Percentiles rank a stretch among this genome's conserved stretches.
Evolutionary conservation across 2,329 filamentous ascomycete genomes (phyloP).

Genomic region (Penicillium paneum): DNA sequence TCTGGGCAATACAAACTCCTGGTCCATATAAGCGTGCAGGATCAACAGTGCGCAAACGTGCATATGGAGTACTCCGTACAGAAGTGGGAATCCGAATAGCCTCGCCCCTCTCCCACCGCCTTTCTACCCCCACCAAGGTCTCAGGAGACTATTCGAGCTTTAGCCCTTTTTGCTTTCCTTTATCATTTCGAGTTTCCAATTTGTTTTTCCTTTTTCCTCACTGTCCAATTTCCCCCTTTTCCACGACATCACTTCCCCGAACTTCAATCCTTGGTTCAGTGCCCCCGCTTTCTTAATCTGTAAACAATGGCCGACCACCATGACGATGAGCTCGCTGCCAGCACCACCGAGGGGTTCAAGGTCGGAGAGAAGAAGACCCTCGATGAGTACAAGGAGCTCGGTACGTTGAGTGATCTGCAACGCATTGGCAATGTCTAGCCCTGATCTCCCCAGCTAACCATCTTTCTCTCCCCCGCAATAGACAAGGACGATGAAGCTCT

Average conservation of each 20-base stretch:
- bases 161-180: conserved; percentile 2
- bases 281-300: conserved; percentile 15
- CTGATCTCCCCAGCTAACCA: conserved; percentile 2
- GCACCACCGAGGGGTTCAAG: conserved; percentile 94
- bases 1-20: neutral
- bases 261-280: conserved; percentile 12
- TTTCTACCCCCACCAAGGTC: conserved; percentile 30
- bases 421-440: neutral
- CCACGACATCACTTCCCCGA: neutral
- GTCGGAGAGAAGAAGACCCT: conserved; percentile 98
- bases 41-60: conserved; percentile 1
- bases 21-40: conserved; percentile 11
- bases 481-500: conserved; percentile 83
- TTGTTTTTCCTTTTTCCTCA: neutral
- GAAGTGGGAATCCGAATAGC: conserved; percentile 22
- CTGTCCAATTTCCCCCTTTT: neutral
- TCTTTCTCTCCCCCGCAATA: conserved; percentile 34
- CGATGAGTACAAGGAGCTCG: conserved; percentile 89
- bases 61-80: neutral
- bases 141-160: conserved; percentile 20
- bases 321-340: conserved; percentile 78
- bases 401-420: conserved; percentile 51
- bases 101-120: conserved; percentile 31
- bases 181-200: neutral
- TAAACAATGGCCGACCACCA: conserved; percentile 64